Evolutionary conservation across 2,329 filamentous ascomycete species (phyloP), one percentile per base, ranked within the genome.

Genomic region (Colletotrichum sp.): DNA sequence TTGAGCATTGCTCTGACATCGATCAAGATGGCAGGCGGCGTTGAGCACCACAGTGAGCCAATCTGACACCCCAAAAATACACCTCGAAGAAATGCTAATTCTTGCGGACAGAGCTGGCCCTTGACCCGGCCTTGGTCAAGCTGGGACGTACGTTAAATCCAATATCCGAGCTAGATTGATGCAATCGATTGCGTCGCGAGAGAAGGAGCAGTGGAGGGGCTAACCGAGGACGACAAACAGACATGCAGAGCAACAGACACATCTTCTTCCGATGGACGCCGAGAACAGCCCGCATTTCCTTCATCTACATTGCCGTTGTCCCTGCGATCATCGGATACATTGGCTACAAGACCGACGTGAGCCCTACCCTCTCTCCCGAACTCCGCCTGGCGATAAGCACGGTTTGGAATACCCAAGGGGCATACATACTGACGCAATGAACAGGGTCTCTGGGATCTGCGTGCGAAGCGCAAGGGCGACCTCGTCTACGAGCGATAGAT

Each of bases 221-320:
- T 78, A 72, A 81, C 83, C 80, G 32, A 61, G 67, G 62, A 75
- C 71, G 44, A 75, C 55, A 27, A 69, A 80, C 82, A 98, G 96
- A 94, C 85, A 95, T 98, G 92, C 92, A 91, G 82, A 89, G 91
- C 82, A 95, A 95, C 89, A 94, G 97, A 79, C 94, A 96, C 91
- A 95, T 95, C 88, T 98, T 95, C 91, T 99, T 99, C 91, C 92
- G 95, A 86, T 99, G 95, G 95, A 99, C 94, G 44, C 91, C 92
- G 69, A 91, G 94, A 82, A 98, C 95, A 62, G 95, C 95, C 34
- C 92, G 92, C 87, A 86, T 98, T 82, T 93, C 93, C 6, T 92
- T 98, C 83, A 89, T 93, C 78, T 98, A 96, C 86, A 90, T 94
- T 75, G 87, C 93, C 39, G 87, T 93, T 70, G 91, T 98, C 59